Percentiles rank a stretch among this genome's conserved stretches.
Conservation (phyloP, 1,284 basidiomycete genomes). For the Trichosporon sp. region DNA sequence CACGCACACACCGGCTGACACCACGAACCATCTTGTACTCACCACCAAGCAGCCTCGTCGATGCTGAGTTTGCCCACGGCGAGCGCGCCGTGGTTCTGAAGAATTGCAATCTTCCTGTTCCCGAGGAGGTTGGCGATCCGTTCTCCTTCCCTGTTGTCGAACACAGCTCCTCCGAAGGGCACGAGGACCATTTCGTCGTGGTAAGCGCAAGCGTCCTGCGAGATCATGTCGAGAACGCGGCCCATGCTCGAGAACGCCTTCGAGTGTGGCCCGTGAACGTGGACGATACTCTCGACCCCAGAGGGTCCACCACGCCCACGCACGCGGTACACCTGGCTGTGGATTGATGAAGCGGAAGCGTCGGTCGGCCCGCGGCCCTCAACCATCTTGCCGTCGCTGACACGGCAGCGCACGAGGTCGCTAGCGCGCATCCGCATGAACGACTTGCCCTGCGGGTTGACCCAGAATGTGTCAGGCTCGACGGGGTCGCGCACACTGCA, state of each 20-base stretch:
- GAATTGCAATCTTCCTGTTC: conserved; percentile 30
- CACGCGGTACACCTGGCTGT: conserved; percentile 33
- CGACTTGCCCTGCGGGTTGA: conserved; percentile 38
- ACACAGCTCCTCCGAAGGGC: conserved; percentile 41
- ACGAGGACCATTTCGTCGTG: conserved; percentile 35
- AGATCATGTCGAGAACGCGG: conserved; percentile 38
- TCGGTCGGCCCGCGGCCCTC: conserved; percentile 35
- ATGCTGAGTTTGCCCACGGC: conserved; percentile 32
- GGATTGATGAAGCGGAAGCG: conserved; percentile 37
- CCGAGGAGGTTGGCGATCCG: conserved; percentile 30
- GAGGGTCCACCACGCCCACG: conserved; percentile 29
- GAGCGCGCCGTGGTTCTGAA: conserved; percentile 41
- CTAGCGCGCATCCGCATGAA: conserved; percentile 35
- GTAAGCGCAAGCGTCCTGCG: conserved; percentile 40
- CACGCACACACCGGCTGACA: neutral
- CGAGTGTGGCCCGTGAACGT: conserved; percentile 41
- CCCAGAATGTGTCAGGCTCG: conserved; percentile 42
- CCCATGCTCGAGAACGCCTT: conserved; percentile 37
- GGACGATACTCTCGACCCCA: conserved; percentile 36
- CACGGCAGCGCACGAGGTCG: conserved; percentile 32
- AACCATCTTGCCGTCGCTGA: conserved; percentile 29
- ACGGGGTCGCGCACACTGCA: conserved; percentile 38
- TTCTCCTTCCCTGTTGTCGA: conserved; percentile 38
- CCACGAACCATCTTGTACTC: conserved; percentile 8
- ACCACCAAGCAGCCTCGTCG: conserved; percentile 46